Evolutionary conservation across 176 grass and related monocot genomes (phyloP).

Genomic region (Phoenix dactylifera): DNA sequence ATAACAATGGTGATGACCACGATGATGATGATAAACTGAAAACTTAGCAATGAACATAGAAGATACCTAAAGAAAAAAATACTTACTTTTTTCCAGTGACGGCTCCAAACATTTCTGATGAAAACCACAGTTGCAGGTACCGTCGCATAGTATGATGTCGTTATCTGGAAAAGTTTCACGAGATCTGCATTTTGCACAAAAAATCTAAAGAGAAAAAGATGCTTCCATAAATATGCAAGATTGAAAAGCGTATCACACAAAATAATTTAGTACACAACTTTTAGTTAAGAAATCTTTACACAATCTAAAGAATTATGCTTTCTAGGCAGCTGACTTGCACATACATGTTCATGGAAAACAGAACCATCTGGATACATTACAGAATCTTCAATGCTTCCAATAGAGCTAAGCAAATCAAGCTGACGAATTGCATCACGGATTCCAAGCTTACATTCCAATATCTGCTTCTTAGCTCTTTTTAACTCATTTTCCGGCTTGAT

Average conservation of each 20-base stretch:
- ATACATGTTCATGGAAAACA: conserved; percentile 47
- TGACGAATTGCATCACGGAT: conserved; percentile 78
- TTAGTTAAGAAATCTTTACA: too few relatives aligned
- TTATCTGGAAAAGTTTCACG: conserved; percentile 47
- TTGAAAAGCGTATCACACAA: conserved; percentile 15
- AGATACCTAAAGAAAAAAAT: conserved; percentile 6
- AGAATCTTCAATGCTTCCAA: conserved; percentile 33
- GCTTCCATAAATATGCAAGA: conserved; percentile 26
- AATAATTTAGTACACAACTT: not conserved
- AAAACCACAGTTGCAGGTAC: conserved; percentile 59
- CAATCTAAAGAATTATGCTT: too few relatives aligned
- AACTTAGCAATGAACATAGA: too few relatives aligned
- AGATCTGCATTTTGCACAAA: conserved; percentile 64
- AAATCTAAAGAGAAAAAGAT: conserved; percentile 33
- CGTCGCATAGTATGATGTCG: conserved; percentile 52
- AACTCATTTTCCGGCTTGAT: conserved; percentile 95
- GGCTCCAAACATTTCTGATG: conserved; percentile 68
- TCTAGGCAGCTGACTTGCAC: not conserved
- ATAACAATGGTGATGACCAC: too few relatives aligned
- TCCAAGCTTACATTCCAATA: conserved; percentile 77
- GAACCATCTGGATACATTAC: conserved; percentile 32
- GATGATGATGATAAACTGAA: too few relatives aligned
- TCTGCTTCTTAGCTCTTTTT: conserved; percentile 85
- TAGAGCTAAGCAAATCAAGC: conserved; percentile 60
- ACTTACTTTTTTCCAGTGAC: conserved; percentile 46